phyloP scores from a whole-genome alignment of 441 rosid genomes.

The Populus hybrid region DNA sequence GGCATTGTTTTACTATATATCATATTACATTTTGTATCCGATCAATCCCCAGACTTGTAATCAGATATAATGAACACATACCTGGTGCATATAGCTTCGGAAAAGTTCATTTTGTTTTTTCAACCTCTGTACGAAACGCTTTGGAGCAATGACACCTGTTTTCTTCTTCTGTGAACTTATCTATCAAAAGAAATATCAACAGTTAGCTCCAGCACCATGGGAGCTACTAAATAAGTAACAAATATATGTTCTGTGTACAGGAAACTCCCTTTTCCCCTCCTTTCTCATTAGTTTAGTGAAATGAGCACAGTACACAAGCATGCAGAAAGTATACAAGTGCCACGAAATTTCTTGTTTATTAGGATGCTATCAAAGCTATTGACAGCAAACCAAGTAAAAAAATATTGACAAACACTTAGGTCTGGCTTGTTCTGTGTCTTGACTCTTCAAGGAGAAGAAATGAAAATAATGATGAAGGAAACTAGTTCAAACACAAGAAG shows the following conservation, averaged over 20 bases:
- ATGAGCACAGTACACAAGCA: not conserved
- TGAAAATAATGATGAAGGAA: not conserved
- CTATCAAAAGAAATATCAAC: constrained; percentile 34
- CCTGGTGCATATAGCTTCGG: constrained; percentile 99
- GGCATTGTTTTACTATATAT: constrained; percentile 1
- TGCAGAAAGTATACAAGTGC: not conserved
- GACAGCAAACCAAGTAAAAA: not conserved
- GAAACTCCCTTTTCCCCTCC: not conserved
- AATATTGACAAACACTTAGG: not conserved
- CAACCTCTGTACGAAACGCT: constrained; percentile 94
- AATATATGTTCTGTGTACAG: not conserved
- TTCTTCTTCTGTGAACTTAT: constrained; percentile 98
- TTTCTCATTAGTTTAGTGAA: not conserved
- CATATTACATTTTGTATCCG: not conserved
- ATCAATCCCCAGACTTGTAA: not conserved
- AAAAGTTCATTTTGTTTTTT: constrained; percentile 98
- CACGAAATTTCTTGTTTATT: not conserved
- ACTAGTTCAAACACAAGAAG: not conserved
- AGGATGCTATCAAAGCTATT: not conserved
- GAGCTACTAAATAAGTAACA: constrained; percentile 16
- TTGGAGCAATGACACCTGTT: constrained; percentile 98
- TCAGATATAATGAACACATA: constrained; percentile 21
- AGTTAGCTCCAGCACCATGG: constrained; percentile 13
- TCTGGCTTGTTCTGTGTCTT: constrained; percentile 1
- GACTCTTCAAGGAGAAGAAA: not conserved